phyloP scores from a whole-genome alignment of 2,329 filamentous ascomycete genomes.

The Claviceps pazoutovae region DNA sequence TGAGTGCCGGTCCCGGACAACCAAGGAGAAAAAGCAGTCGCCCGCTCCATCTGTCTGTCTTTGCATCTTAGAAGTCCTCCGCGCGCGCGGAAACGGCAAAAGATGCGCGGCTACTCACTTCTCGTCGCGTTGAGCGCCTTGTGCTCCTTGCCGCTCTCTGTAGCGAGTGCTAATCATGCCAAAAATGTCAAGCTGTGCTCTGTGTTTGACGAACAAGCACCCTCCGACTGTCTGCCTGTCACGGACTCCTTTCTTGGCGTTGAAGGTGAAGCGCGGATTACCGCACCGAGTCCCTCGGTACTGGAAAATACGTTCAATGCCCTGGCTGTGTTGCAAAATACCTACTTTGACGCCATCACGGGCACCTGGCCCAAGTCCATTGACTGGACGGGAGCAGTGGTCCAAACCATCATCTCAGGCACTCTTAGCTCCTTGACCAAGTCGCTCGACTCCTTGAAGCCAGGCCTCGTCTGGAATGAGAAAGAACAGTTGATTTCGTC shows the following conservation, averaged over 20 bases:
- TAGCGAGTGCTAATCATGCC: background rate
- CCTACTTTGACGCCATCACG: conserved; percentile 63
- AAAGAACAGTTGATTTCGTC: conserved; percentile 69
- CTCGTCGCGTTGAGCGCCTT: background rate
- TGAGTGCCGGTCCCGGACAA: background rate
- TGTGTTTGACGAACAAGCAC: background rate
- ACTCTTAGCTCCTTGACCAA: conserved; percentile 57
- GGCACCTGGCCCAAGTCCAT: conserved; percentile 78
- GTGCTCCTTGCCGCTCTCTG: background rate
- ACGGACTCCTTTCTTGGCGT: background rate
- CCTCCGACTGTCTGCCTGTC: background rate
- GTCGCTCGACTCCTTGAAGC: conserved; percentile 30
- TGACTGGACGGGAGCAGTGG: conserved; percentile 85
- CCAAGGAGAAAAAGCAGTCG: background rate
- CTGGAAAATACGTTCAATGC: conserved; percentile 45
- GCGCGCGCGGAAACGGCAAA: too few relatives aligned
- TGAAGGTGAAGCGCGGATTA: background rate
- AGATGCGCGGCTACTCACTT: background rate
- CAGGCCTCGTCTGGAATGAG: conserved; percentile 29
- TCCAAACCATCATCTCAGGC: conserved; percentile 65
- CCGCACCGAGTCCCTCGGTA: conserved; percentile 8
- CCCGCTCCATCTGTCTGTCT: background rate
- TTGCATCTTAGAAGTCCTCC: background rate
- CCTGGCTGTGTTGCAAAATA: conserved; percentile 60
- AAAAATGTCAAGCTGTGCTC: background rate